Percentiles rank a stretch among this genome's conserved stretches.
phyloP scores from a whole-genome alignment of 148 eudicot species.

The Vaccinium corymbosum region DNA sequence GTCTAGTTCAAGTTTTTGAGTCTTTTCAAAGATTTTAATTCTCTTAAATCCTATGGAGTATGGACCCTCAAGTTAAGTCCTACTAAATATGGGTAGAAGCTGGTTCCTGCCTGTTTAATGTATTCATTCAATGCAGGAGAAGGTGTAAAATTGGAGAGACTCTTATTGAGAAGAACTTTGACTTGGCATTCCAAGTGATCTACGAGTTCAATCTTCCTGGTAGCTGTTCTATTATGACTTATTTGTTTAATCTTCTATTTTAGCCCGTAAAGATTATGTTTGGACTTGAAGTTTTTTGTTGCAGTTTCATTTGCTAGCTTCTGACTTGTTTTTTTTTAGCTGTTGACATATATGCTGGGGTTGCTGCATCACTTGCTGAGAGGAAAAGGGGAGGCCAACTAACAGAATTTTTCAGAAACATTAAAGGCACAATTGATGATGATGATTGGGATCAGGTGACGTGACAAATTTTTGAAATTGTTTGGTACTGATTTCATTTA shows the following conservation, averaged over 20 bases:
- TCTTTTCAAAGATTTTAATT: neutral
- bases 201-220: conserved; percentile 87
- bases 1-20: neutral
- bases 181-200: conserved; percentile 84
- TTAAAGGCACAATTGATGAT: conserved; percentile 86
- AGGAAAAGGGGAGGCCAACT: conserved; percentile 87
- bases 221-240: conserved; percentile 22
- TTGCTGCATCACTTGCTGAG: conserved; percentile 98
- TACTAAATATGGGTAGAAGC: neutral
- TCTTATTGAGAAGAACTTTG: conserved; percentile 90
- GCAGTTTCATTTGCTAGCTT: conserved; percentile 17
- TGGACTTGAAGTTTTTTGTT: neutral
- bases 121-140: conserved; percentile 55
- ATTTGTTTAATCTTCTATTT: conserved; percentile 5
- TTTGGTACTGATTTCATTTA: neutral
- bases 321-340: conserved; percentile 41
- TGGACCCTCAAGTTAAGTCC: neutral
- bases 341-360: conserved; percentile 97
- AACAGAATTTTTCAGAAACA: conserved; percentile 85
- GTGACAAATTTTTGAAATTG: neutral
- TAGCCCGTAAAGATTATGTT: neutral
- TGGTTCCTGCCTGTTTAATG: neutral
- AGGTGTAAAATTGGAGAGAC: conserved; percentile 92
- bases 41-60: neutral
- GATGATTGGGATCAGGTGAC: conserved; percentile 92